Base-by-base conservation (phyloP, 768 basidiomycete genomes). In the Botryobasidium botryosum region DNA sequence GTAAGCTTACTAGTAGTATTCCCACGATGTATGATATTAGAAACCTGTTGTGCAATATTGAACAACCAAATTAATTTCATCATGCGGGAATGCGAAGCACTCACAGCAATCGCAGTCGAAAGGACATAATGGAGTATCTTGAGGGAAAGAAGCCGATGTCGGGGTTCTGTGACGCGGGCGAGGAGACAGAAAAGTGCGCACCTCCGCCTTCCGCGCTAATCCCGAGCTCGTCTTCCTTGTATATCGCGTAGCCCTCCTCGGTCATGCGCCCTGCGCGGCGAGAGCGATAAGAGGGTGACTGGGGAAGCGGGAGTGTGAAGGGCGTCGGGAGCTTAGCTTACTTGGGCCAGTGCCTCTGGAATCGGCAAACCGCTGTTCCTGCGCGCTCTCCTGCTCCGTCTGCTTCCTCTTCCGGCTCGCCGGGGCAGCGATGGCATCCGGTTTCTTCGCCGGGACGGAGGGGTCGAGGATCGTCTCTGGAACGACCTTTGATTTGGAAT, bases 31-130 rank as follows among this genome's bases (percentile, higher is more conserved):
- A n/a, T n/a, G n/a, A n/a, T n/a, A n/a, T n/a, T n/a, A n/a, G n/a
- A n/a, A n/a, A n/a, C n/a, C n/a, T n/a, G n/a, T n/a, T n/a, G n/a
- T n/a, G n/a, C n/a, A n/a, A n/a, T n/a, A n/a, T n/a, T n/a, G n/a
- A n/a, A n/a, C n/a, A n/a, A n/a, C n/a, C n/a, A n/a, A n/a, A n/a
- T n/a, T n/a, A n/a, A n/a, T n/a, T n/a, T n/a, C n/a, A n/a, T n/a
- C n/a, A n/a, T n/a, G n/a, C n/a, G n/a, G n/a, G n/a, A n/a, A n/a
- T n/a, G n/a, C n/a, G n/a, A n/a, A n/a, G 20, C 20, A 66, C 82
- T 62, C 54, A 85, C 86, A 88, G 54, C 86, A 88, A 29, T 82
- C 68, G 59, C 86, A 88, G 58, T 88, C 86, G 56, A 88, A 88
- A 5, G 86, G 86, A 63, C 85, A 88, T 32, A 81, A 59, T 3